phyloP scores from a whole-genome alignment of 345 rosid genomes.

The Noccaea caerulescens region DNA sequence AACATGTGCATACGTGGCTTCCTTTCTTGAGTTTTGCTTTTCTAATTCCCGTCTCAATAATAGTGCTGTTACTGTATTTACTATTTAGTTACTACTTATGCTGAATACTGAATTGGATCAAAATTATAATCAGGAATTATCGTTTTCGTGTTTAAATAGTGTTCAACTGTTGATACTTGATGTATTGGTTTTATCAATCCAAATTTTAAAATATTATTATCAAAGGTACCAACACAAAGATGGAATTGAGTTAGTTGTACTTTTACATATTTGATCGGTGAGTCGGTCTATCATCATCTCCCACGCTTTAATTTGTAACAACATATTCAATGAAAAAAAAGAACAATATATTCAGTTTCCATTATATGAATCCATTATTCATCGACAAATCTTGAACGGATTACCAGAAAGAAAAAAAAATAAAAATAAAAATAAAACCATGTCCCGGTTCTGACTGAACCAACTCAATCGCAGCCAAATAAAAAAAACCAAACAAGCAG shows the following conservation, averaged over 20 bases:
- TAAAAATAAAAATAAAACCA: not conserved
- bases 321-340: too few species aligned
- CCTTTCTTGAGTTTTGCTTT: not conserved
- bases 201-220: too few species aligned
- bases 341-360: not conserved
- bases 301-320: too few species aligned
- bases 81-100: too few species aligned
- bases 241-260: not conserved
- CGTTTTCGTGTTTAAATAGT: too few species aligned
- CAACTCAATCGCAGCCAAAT: conserved; percentile 15
- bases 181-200: too few species aligned
- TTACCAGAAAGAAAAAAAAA: not conserved
- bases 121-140: too few species aligned
- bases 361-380: not conserved
- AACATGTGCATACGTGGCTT: conserved; percentile 22
- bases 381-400: not conserved
- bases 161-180: too few species aligned
- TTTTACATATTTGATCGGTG: too few species aligned
- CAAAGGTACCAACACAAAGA: not conserved
- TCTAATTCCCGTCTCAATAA: not conserved
- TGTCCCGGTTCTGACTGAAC: conserved; percentile 23
- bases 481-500: conserved; percentile 11
- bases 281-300: too few species aligned
- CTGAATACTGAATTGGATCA: too few species aligned
- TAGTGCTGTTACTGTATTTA: too few species aligned